Conservation (phyloP, 495 filamentous ascomycete species). For the Aspergillus hancockii region DNA sequence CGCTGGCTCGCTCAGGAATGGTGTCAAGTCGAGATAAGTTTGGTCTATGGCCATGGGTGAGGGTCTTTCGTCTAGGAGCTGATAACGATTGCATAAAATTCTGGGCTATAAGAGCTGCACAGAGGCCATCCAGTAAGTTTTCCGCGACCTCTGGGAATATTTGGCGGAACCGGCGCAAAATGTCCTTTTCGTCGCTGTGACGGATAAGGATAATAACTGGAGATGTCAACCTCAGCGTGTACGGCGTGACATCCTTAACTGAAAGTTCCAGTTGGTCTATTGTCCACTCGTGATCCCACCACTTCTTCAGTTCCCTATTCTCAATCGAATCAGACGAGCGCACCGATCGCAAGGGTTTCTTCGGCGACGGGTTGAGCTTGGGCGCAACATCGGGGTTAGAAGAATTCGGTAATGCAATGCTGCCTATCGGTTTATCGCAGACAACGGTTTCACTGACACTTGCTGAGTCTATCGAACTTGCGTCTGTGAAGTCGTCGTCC, state of each 20-base stretch:
- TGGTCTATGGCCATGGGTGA: constrained; percentile 22
- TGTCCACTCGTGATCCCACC: constrained; percentile 49
- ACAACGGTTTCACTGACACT: constrained; percentile 32
- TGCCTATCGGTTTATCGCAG: constrained; percentile 25
- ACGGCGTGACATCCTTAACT: constrained; percentile 43
- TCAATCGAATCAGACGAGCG: constrained; percentile 29
- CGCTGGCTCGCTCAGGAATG: constrained; percentile 40
- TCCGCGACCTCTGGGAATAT: constrained; percentile 59
- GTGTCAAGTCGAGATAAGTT: constrained; percentile 32
- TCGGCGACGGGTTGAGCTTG: constrained; percentile 16
- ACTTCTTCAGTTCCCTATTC: constrained; percentile 36
- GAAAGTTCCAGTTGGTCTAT: constrained; percentile 47
- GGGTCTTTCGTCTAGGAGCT: constrained; percentile 26
- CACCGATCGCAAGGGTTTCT: constrained; percentile 24
- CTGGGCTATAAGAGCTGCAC: constrained; percentile 62
- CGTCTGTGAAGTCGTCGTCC: constrained; percentile 35
- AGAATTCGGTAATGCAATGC: constrained; percentile 13
- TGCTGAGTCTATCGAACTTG: constrained; percentile 34
- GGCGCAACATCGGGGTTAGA: constrained; percentile 27
- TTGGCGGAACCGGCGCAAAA: constrained; percentile 50
- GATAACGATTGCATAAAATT: constrained; percentile 56
- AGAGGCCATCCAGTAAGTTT: constrained; percentile 61
- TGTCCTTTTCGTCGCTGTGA: constrained; percentile 39
- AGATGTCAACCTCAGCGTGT: constrained; percentile 47
- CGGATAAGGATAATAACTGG: constrained; percentile 46